Base-by-base conservation (phyloP, 2,329 filamentous ascomycete genomes). In the Botrytis sinoallii region DNA sequence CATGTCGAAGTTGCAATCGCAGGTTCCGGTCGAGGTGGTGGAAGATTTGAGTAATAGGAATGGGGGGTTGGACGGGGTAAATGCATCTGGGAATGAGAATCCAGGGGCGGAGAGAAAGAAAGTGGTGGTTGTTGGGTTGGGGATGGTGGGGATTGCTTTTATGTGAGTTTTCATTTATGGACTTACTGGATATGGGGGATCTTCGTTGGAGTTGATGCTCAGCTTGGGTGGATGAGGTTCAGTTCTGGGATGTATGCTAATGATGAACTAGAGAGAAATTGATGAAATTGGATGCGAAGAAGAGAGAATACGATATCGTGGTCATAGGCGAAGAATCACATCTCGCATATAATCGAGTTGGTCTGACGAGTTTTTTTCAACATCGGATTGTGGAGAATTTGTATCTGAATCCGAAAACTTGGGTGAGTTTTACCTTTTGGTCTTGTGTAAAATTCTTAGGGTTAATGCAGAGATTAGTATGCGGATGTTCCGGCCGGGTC, bases 61-160 rank as follows among this genome's bases (percentile, higher is more conserved):
- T 46, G 75, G 74, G 2, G 77, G 77, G 42, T 74, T 76, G 10
- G 75, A 80, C 76, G 78, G 78, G 8, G 76, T 79, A 18, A 74
- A 73, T 8, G 79, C 74, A 8, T 77, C 75, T 38, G 74, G 75
- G 60, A 77, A 77, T 32, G 70, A 77, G 46, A 71, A 72, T n/a
- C 76, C 77, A 73, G 78, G 73, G 46, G 69, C 68, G 8, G 20
- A 67, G n/a, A 80, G 89, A 75, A 93, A 93, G 82, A 90, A 87
- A 80, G 84, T 97, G 52, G 93, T 97, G 3, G 90, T 97, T 55
- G 93, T 97, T 57, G 94, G 94, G 16, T 83, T 97, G 83, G 94
- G 94, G 3, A 98, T 98, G 95, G 94, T 97, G 63, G 93, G 92
- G 57, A 92, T 96, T 77, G 91, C 92, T 60, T 95, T 97, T 81